These are phyloP conservation scores for Chrysoporthe deuterocubensis DNA, from an alignment of 2,329 filamentous ascomycete species.

Conservation along the genomic window DNA sequence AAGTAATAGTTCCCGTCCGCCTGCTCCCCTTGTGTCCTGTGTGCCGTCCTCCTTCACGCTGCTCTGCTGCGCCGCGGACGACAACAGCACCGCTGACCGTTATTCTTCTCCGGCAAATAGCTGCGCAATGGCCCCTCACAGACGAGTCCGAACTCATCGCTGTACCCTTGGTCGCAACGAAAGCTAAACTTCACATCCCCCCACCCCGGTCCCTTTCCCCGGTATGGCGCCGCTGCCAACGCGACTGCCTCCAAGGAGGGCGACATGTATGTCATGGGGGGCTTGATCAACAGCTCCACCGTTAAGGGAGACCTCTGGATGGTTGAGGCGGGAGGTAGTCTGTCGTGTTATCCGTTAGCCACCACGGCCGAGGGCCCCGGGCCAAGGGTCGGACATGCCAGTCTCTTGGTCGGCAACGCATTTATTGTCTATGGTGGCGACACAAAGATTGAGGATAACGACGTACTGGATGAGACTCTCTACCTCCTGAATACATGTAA, in stretches of 20 bases:
- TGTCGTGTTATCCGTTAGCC: slow-evolving; percentile 88
- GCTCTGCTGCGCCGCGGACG: not conserved
- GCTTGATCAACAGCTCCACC: slow-evolving; percentile 89
- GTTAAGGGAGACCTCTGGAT: slow-evolving; percentile 98
- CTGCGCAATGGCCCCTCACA: slow-evolving; percentile 56
- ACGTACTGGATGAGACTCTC: slow-evolving; percentile 90
- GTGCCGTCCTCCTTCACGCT: slow-evolving; percentile 15
- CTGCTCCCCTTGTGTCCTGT: not conserved
- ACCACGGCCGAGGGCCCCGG: slow-evolving; percentile 94
- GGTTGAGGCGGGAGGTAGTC: slow-evolving; percentile 85
- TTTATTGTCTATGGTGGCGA: slow-evolving; percentile 99
- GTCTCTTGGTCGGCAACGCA: slow-evolving; percentile 93
- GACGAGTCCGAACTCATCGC: slow-evolving; percentile 70
- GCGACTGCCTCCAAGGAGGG: slow-evolving; percentile 92
- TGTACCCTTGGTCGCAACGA: slow-evolving; percentile 96
- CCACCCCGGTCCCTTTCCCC: slow-evolving; percentile 85
- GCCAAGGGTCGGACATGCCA: slow-evolving; percentile 91
- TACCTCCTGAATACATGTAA: slow-evolving; percentile 97
- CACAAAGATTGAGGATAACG: slow-evolving; percentile 93
- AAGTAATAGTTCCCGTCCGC: slow-evolving; percentile 33
- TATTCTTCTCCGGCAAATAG: slow-evolving; percentile 39
- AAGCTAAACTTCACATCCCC: slow-evolving; percentile 83
- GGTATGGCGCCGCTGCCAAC: slow-evolving; percentile 97
- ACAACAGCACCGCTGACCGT: slow-evolving; percentile 23
- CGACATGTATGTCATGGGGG: slow-evolving; percentile 97